A percentile compares a stretch with the other conserved stretches of the same genome.
Evolutionary conservation across 1,284 basidiomycete genomes (phyloP).

Genomic region (Ustilago xerochloae): DNA sequence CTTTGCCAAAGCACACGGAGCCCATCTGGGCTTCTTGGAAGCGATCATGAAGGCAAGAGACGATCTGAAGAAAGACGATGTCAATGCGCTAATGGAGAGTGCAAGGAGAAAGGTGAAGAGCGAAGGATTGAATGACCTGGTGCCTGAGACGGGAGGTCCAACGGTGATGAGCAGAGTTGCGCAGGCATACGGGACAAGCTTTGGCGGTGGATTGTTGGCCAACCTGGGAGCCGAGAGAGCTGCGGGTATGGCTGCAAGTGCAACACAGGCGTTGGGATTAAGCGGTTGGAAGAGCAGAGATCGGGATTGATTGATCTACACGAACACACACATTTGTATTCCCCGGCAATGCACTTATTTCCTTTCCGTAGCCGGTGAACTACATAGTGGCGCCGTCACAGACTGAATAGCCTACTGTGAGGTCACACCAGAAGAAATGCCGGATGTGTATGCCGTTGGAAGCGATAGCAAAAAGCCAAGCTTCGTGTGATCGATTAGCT

Average conservation of each 20-base stretch:
- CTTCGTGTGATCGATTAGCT: too few relatives aligned
- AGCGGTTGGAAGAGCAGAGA: constrained; percentile 44
- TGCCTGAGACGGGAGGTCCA: constrained; percentile 54
- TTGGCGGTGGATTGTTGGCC: constrained; percentile 39
- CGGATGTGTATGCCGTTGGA: too few relatives aligned
- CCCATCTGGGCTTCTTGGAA: constrained; percentile 91
- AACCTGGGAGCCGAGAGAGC: constrained; percentile 30
- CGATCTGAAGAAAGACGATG: constrained; percentile 86
- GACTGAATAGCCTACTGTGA: too few relatives aligned
- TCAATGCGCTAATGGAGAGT: constrained; percentile 93
- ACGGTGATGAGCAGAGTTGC: constrained; percentile 63
- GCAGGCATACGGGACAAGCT: constrained; percentile 45
- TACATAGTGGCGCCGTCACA: too few relatives aligned
- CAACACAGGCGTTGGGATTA: constrained; percentile 28
- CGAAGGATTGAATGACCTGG: constrained; percentile 59
- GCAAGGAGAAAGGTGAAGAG: constrained; percentile 84
- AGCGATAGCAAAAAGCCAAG: too few relatives aligned
- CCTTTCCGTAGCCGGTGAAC: background rate
- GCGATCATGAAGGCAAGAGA: constrained; percentile 86
- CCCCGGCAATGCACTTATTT: background rate
- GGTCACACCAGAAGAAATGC: too few relatives aligned
- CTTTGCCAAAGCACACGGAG: constrained; percentile 95
- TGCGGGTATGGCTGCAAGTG: constrained; percentile 41
- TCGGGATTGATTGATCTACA: constrained; percentile 8
- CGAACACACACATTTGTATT: background rate